Conservation (phyloP, 2,329 filamentous ascomycete genomes). For the Pseudocercospora musae region DNA sequence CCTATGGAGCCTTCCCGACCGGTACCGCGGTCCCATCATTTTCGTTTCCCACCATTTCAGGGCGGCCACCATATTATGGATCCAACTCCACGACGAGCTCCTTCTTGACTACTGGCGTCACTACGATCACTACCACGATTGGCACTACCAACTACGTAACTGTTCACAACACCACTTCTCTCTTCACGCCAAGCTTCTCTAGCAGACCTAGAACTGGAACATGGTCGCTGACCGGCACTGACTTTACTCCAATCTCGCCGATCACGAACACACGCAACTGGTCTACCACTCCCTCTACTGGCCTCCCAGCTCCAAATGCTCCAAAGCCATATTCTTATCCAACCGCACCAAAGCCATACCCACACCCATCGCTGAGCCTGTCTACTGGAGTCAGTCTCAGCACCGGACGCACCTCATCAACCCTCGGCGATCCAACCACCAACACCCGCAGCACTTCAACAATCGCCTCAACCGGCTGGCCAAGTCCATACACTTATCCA, state of each 20-base stretch:
- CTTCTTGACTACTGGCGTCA: not conserved
- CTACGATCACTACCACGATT: not conserved
- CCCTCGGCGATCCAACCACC: not conserved
- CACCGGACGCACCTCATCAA: not conserved
- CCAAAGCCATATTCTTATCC: not conserved
- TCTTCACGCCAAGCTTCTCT: slow-evolving; percentile 1
- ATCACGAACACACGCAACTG: not conserved
- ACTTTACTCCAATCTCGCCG: not conserved
- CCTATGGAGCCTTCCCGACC: not conserved
- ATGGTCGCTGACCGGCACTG: not conserved
- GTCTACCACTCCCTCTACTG: not conserved
- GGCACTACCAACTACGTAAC: slow-evolving; percentile 6
- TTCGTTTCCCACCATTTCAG: not conserved
- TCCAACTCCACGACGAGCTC: not conserved
- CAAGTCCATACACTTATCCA: not conserved
- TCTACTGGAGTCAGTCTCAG: not conserved
- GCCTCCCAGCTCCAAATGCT: not conserved
- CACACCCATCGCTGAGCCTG: not conserved
- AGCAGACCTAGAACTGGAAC: not conserved
- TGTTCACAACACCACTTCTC: not conserved
- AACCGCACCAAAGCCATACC: not conserved
- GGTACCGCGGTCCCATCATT: not conserved
- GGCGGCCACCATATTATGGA: not conserved
- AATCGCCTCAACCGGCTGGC: not conserved
- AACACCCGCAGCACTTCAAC: not conserved